Conservation (phyloP, 352 stramenopile species). For the Globisporangium uncinulatum region DNA sequence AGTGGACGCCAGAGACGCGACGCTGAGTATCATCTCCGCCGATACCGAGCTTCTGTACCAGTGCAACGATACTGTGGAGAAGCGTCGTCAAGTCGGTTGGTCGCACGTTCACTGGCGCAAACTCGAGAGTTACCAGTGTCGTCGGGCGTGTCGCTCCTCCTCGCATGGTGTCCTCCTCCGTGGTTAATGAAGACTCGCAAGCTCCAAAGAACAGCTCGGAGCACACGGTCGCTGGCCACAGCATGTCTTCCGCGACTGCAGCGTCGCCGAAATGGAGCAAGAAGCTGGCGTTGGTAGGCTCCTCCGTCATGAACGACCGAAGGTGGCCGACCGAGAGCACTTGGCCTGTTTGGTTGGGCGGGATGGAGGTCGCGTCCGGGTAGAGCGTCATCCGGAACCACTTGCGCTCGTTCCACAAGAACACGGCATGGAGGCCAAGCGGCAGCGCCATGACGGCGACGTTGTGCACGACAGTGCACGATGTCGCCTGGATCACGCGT, state of each 20-base stretch:
- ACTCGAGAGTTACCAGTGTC: not conserved
- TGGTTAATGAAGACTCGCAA: not conserved
- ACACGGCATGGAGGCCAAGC: slow-evolving; percentile 26
- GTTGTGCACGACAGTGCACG: too few species aligned
- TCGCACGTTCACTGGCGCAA: not conserved
- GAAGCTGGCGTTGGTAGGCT: too few species aligned
- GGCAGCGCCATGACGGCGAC: not conserved
- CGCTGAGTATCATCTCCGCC: not conserved
- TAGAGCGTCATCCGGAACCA: slow-evolving; percentile 74
- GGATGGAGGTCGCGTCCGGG: too few species aligned
- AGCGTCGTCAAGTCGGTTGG: not conserved
- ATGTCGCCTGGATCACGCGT: slow-evolving; percentile 75
- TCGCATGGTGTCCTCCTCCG: not conserved
- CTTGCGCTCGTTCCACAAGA: slow-evolving; percentile 75
- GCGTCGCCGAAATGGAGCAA: slow-evolving; percentile 4
- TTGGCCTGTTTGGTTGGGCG: too few species aligned
- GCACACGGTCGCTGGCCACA: slow-evolving; percentile 2
- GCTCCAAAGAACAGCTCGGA: not conserved
- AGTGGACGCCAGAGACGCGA: not conserved
- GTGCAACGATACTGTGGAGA: not conserved
- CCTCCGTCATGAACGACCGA: too few species aligned
- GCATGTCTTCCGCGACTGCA: slow-evolving; percentile 6
- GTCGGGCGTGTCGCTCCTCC: not conserved
- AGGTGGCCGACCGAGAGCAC: too few species aligned
- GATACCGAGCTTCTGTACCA: not conserved